These are phyloP conservation scores for Fagopyrum homotropicum DNA, from an alignment of 148 eudicot genomes.

Conservation along the genomic window DNA sequence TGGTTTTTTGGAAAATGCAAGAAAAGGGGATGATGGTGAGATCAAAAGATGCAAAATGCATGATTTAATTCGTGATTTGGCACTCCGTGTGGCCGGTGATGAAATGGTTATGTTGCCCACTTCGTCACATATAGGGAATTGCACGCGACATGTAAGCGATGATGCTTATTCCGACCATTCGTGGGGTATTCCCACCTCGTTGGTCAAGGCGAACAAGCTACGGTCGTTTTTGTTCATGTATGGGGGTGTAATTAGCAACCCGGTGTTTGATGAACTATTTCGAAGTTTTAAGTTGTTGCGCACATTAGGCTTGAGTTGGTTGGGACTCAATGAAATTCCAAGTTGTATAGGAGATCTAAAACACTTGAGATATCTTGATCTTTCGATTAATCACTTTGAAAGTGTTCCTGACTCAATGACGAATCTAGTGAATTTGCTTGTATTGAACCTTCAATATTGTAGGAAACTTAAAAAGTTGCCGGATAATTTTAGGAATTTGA, in stretches of 20 bases:
- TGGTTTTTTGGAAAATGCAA: slow-evolving; percentile 27
- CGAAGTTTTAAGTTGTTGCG: background rate
- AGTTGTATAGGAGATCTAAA: background rate
- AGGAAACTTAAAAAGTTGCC: slow-evolving; percentile 13
- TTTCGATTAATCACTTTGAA: background rate
- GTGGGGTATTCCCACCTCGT: background rate
- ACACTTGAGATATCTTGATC: slow-evolving; percentile 32
- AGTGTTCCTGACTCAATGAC: background rate
- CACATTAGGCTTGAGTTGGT: background rate
- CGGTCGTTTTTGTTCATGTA: background rate
- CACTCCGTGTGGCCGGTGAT: slow-evolving; percentile 19
- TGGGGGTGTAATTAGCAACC: background rate
- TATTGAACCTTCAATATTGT: too few species aligned
- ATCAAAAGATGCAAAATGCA: slow-evolving; percentile 25
- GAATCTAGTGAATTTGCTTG: slow-evolving; percentile 20
- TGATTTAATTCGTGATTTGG: slow-evolving; percentile 42
- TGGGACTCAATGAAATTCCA: background rate
- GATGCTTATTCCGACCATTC: too few species aligned
- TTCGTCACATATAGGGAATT: background rate
- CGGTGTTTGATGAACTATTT: background rate
- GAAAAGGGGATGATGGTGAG: slow-evolving; percentile 6
- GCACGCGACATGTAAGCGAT: background rate
- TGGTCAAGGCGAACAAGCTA: background rate
- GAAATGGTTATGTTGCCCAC: background rate
- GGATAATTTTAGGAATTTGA: background rate